Base-by-base conservation (phyloP, 805 yeast genomes). In the Isabelozyma pseudorhagii region DNA sequence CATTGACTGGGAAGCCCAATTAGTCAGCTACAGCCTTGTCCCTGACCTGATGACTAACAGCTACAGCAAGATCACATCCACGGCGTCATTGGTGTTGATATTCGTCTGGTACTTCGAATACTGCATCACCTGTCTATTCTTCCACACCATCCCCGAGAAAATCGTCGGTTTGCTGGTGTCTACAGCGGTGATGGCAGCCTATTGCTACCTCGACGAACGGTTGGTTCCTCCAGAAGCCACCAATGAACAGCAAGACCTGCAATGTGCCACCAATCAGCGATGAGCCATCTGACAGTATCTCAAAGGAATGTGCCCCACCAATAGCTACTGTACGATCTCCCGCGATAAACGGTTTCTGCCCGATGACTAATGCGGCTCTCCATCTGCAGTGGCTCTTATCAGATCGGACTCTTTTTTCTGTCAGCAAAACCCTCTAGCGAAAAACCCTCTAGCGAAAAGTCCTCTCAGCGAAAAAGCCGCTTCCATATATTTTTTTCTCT, bases 91-190 rank as follows among this genome's bases (percentile, higher is more conserved):
- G 13, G 17, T 38, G 7, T 53, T 69, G 36, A 44, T 69, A 8
- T 27, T 46, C 2, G 48, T 64, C 11, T 79, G 82, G 82, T 58
- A 63, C 50, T 49, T 63, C 3, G 64, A 77, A 61, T 75, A 67
- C 52, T 47, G 66, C 6, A 63, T 78, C 25, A 80, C 84, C 5
- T 66, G 77, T 38, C 53, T 79, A 17, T 80, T 78, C 55, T 80
- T 75, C 59, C 84, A 80, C 55, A 76, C 82, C 4, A 44, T 72
- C 6, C 45, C 62, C 1, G 84, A 80, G 55, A 77, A 79, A 50
- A 48, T 76, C 8, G 67, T 70, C 7, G 84, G 84, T 4, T 45
- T 75, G 9, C 63, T 72, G 48, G 83, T 17, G 8, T 21, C 17
- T 3, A 5, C n/a, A 9, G 36, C 10, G 5, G 36, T 31, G n/a